Evolutionary conservation across 768 basidiomycete genomes (phyloP), one percentile per base, ranked within the genome.

Genomic region (Psilocybe tampanensis): DNA sequence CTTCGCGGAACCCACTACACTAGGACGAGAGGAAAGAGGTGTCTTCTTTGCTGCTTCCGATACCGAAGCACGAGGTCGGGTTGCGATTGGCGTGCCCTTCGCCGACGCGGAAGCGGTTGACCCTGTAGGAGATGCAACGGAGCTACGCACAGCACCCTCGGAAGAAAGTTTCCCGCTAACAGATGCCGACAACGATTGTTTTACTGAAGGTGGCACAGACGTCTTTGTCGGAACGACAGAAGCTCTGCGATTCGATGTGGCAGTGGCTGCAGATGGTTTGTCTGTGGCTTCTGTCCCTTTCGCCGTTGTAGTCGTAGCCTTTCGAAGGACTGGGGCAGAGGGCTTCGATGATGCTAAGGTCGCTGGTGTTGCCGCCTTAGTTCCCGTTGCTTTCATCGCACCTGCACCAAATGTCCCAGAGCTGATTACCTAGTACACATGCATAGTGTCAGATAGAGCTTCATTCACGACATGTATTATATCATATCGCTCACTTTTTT

Each of bases 321-420:
- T 66, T 29, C 52, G 58, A 11, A 60, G 42, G 3, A 51, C 36
- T n/a, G 61, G 61, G 22, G 57, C 59, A 11, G 55, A 36, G 15
- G 54, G 29, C 29, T 60, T 63, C 15, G 60, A 18, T 42, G 58
- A 18, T 36, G 56, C 34, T 24, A 61, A 26, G n/a, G 66, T 26
- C 9, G 63, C 55, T 42, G 77, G 72, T 29, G 75, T 64, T 15
- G 76, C 60, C 23, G 74, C 45, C 66, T 75, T 81, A 17, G 72
- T 44, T 52, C 36, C 60, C 52, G 71, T 59, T 44, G 82, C 67
- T 70, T 85, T 87, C 50, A 81, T 73, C 55, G 76, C 63, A 60
- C 86, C 85, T 67, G 81, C 63, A 60, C 85, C 83, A 75, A 87
- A 86, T 60, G 86, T 86, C 59, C 86, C 84, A 55, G 86, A 81